Base-by-base conservation (phyloP, 768 basidiomycete species). In the Termitomyces sp. region DNA sequence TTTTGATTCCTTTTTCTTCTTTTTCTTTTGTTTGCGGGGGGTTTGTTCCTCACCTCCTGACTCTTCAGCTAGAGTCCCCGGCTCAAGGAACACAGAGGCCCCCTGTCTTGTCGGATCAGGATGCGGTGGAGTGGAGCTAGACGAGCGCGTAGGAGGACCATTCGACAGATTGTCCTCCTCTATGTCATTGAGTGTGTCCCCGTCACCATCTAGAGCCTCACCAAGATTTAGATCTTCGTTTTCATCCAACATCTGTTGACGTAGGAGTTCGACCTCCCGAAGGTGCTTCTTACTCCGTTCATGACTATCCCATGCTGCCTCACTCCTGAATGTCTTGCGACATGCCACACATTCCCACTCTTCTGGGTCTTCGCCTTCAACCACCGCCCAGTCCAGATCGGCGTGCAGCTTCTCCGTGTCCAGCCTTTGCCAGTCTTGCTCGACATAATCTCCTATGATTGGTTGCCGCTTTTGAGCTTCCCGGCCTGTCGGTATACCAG, bases 281-380 rank as follows among this genome's bases (percentile, higher is more conserved):
- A 90, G 68, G 65, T 99, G 97, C 71, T 94, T 97, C 73, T 90
- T 90, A 70, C 95, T 97, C 62, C 95, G 79, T 70, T 98, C 97
- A 61, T 98, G 97, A 69, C 94, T 98, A 63, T 87, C 79, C 95
- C 95, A 99, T 5, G 94, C 92, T 0, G 92, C 91, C 64, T 98
- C 95, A 61, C 88, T 94, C 65, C 87, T 76, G 68, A 98, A 98
- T 0, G 81, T 79, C 75, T 97, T 98, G 29, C 82, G 78, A 65
- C 97, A 99, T 8, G 87, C 95, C n/a, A 98, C 87, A 65, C 97
- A 99, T 68, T 96, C 95, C 87, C 89, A 94, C 66, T 90, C 90
- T 64, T 93, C 90, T 5, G 81, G 72, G 57, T 87, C 82, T 29
- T 83, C 83, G 6, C 84, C 85, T 67, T 88, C 89, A 2, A 81